Base-by-base conservation (phyloP, 2,329 filamentous ascomycete genomes). In the Sporothrix variecibatus region DNA sequence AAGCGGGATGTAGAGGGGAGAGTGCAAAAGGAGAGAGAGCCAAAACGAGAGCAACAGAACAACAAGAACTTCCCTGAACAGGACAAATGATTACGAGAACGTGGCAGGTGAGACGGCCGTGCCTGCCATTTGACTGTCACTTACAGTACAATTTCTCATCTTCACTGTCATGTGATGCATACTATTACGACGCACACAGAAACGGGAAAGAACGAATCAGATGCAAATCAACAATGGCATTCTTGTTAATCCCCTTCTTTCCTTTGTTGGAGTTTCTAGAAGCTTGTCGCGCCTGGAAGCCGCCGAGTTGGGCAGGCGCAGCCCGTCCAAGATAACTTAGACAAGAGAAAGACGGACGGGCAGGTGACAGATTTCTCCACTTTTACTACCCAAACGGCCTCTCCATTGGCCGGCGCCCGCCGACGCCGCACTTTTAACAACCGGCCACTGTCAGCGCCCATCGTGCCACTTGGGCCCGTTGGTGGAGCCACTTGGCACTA, bases 401-500 rank as follows among this genome's bases (percentile, higher is more conserved):
- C 2, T 26, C 26, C 20, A 72, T 73, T 73, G 26, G 53, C 20
- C 73, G 69, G 73, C 69, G 2, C 60, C 43, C 73, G 60, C 73
- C 73, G 73, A 49, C 53, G 31, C 60, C 43, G 65, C 38, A 23
- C 49, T 62, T 3, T 2, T 3, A n/a, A 31, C 56, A 71, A 72
- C 73, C 62, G 60, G 73, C 73, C 60, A 74, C 46, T 58, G 64
- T 65, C 64, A 56, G 46, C 17, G n/a, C 9, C 65, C 51, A 67
- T 75, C 73, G 72, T 75, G 73, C 73, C 73, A 75, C 71, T 53
- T 26, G 51, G 43, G 31, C 49, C 15, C 1, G n/a, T 34, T 40
- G 34, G 73, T 75, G 73, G 73, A 38, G 51, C 73, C 73, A 75
- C 65, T 28, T n/a, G 46, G 40, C 40, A 43, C 49, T 23, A 0